Evolutionary conservation across 2,329 filamentous ascomycete species (phyloP).

Genomic region (Sporothrix humicola): DNA sequence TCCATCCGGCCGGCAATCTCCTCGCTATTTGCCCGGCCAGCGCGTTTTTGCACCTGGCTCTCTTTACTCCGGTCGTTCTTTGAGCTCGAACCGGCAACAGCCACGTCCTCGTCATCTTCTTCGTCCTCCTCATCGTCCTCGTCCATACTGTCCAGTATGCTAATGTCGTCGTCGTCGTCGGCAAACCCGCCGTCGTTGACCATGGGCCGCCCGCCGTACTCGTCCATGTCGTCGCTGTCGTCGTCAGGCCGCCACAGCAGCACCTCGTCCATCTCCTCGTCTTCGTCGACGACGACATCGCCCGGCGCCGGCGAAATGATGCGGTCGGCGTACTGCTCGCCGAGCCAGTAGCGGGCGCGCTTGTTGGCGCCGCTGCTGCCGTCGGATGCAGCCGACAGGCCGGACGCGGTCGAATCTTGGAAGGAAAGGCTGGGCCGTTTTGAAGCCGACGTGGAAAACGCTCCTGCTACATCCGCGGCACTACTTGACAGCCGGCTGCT

Average conservation of each 20-base stretch:
- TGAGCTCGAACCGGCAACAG: slow-evolving; percentile 40
- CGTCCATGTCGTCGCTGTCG: slow-evolving; percentile 62
- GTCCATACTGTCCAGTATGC: slow-evolving; percentile 41
- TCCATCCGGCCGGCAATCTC: slow-evolving; percentile 69
- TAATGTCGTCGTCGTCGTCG: slow-evolving; percentile 46
- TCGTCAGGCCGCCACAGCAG: slow-evolving; percentile 64
- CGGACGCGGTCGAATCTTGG: slow-evolving; percentile 24
- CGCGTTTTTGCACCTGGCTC: slow-evolving; percentile 49
- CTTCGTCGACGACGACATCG: slow-evolving; percentile 56
- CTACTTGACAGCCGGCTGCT: slow-evolving; percentile 28
- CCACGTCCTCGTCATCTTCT: slow-evolving; percentile 44
- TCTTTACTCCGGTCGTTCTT: slow-evolving; percentile 44
- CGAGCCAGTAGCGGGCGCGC: slow-evolving; percentile 87
- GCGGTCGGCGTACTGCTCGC: slow-evolving; percentile 63
- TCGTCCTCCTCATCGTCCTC: slow-evolving; percentile 46
- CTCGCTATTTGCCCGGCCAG: slow-evolving; percentile 62
- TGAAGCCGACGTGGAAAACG: slow-evolving; percentile 30
- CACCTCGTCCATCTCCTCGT: slow-evolving; percentile 57
- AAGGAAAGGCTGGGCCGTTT: slow-evolving; percentile 44
- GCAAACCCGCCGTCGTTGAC: slow-evolving; percentile 54
- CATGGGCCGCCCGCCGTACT: slow-evolving; percentile 50
- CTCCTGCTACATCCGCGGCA: slow-evolving; percentile 9
- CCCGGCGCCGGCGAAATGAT: slow-evolving; percentile 53
- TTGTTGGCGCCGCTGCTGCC: slow-evolving; percentile 67
- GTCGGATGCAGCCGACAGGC: slow-evolving; percentile 33